phyloP scores from a whole-genome alignment of 306 rosid genomes.

The Quercus aquifolioides region DNA sequence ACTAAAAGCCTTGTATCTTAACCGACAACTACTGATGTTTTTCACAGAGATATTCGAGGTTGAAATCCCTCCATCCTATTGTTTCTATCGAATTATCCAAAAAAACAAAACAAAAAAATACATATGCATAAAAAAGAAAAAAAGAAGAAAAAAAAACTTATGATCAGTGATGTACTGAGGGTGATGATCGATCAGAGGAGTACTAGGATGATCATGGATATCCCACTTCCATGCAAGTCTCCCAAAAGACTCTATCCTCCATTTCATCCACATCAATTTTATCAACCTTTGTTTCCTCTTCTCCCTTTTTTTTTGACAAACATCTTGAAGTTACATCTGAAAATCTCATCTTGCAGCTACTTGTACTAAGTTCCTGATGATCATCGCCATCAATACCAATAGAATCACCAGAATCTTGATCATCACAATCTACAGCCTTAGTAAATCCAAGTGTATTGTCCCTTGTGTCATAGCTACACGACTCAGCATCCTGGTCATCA shows the following conservation, averaged over 20 bases:
- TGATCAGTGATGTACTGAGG: no score
- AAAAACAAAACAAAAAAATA: no score
- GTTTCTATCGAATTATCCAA: no score
- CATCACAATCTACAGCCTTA: background rate
- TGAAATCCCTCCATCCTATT: no score
- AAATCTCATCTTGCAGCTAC: constrained; percentile 5
- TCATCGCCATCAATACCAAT: constrained; percentile 19
- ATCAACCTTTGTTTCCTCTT: constrained; percentile 23
- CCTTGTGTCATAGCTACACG: constrained; percentile 31
- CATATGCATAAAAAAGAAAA: no score
- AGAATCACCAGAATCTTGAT: background rate
- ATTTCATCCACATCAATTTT: constrained; percentile 24
- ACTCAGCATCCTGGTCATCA: constrained; percentile 43
- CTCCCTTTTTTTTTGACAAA: constrained; percentile 26
- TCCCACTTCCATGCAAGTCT: constrained; percentile 51
- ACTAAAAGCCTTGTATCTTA: no score
- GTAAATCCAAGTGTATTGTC: background rate
- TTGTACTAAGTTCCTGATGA: background rate
- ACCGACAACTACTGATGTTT: no score
- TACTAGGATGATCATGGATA: constrained; percentile 26
- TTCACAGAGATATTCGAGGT: no score
- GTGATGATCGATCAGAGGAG: background rate
- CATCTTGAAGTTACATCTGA: constrained; percentile 16
- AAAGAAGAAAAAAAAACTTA: no score
- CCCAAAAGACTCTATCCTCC: constrained; percentile 59